A percentile compares a stretch with the other conserved stretches of the same genome.
Conservation (phyloP, 1,284 basidiomycete species). For the Leccinum pachyderme region DNA sequence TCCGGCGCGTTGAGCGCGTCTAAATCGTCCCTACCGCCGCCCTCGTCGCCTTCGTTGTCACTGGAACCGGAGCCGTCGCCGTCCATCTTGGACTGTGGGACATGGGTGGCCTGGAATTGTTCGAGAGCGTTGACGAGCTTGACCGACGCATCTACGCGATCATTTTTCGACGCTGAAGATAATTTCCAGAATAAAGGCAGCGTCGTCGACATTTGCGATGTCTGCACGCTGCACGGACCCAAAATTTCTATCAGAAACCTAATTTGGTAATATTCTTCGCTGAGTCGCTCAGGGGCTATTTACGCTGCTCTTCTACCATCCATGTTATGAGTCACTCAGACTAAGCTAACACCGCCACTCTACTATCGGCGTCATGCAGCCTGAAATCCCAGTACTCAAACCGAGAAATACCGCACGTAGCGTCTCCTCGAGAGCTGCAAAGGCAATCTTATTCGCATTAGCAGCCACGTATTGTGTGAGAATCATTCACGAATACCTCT, state of each 20-base stretch:
- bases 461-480: constrained; percentile 15
- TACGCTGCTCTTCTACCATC: no score
- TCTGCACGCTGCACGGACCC: not conserved
- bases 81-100: constrained; percentile 43
- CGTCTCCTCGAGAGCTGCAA: constrained; percentile 12
- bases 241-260: constrained; percentile 15
- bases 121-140: constrained; percentile 81
- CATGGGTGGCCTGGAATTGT: constrained; percentile 72
- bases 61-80: constrained; percentile 32
- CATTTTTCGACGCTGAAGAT: constrained; percentile 78
- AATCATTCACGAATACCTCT: constrained; percentile 3
- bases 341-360: no score
- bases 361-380: no score
- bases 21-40: constrained; percentile 49
- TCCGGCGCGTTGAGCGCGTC: constrained; percentile 79
- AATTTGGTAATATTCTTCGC: constrained; percentile 24
- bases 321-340: no score
- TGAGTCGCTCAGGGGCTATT: constrained; percentile 20
- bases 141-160: constrained; percentile 82
- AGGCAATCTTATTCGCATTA: constrained; percentile 14
- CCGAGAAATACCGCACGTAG: not conserved
- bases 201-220: constrained; percentile 66
- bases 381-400: constrained; percentile 12
- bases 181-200: constrained; percentile 94
- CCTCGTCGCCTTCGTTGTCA: not conserved